These are phyloP conservation scores for Myxozyma geophila DNA, from an alignment of 805 yeast genomes.

Conservation along the genomic window DNA sequence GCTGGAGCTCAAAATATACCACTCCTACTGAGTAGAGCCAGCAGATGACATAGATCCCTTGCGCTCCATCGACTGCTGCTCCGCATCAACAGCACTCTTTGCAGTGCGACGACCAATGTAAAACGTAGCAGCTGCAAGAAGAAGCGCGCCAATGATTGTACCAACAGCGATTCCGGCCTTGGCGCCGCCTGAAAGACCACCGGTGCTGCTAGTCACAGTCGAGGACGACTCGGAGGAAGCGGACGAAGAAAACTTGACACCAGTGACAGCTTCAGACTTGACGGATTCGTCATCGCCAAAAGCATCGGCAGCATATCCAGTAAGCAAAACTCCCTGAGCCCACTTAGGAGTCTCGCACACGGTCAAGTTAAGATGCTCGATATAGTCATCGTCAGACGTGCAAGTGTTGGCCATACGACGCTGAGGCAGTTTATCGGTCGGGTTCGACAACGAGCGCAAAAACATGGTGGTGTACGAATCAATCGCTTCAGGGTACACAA, in stretches of 20 bases:
- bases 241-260: conserved; percentile 7
- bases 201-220: not conserved
- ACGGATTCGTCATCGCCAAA: conserved; percentile 6
- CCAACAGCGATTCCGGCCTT: conserved; percentile 26
- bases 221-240: conserved; percentile 3
- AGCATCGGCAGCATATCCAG: conserved; percentile 15
- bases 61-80: not conserved
- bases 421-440: conserved; percentile 15
- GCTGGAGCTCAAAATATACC: not conserved
- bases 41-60: conserved; percentile 2
- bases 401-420: conserved; percentile 15
- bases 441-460: conserved; percentile 1
- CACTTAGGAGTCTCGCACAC: conserved; percentile 17
- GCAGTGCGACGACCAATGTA: conserved; percentile 16
- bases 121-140: conserved; percentile 12
- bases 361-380: conserved; percentile 13
- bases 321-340: conserved; percentile 6
- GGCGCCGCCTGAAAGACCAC: conserved; percentile 12
- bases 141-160: conserved; percentile 12
- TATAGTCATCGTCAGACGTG: conserved; percentile 3
- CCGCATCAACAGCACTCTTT: not conserved
- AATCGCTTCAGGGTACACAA: conserved; percentile 3
- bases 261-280: conserved; percentile 17
- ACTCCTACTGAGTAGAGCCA: not conserved
- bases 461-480: conserved; percentile 1